Percentiles rank a stretch among this genome's conserved stretches.
Conservation (phyloP, 2,329 filamentous ascomycete species). For the Hyphodiscus sp. region DNA sequence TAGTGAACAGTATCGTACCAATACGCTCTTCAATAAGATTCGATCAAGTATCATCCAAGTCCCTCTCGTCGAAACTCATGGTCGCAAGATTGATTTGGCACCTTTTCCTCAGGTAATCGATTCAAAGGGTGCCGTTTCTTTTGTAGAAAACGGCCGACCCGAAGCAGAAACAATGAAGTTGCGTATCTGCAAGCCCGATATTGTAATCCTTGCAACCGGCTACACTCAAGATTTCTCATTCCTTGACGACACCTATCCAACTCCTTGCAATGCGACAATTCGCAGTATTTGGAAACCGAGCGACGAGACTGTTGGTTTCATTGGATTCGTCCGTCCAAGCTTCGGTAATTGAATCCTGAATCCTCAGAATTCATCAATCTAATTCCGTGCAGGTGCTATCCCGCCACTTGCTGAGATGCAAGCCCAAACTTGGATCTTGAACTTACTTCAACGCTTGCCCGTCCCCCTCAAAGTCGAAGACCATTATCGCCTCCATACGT, state of each 20-base stretch:
- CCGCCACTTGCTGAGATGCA: conserved; percentile 44
- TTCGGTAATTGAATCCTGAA: conserved; percentile 27
- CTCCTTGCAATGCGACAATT: conserved; percentile 42
- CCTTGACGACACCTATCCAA: conserved; percentile 35
- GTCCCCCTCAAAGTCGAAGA: conserved; percentile 30
- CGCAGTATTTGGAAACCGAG: conserved; percentile 43
- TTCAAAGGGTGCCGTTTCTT: conserved; percentile 32
- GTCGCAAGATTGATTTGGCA: conserved; percentile 37
- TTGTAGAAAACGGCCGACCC: conserved; percentile 28
- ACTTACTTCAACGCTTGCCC: conserved; percentile 32
- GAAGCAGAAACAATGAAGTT: conserved; percentile 26
- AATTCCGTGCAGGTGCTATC: conserved; percentile 32
- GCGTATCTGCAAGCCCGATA: conserved; percentile 33
- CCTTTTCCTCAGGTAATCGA: conserved; percentile 38
- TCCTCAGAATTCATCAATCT: not conserved
- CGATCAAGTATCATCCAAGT: conserved; percentile 35
- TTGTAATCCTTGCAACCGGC: conserved; percentile 42
- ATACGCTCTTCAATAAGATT: conserved; percentile 30
- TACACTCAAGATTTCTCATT: conserved; percentile 39
- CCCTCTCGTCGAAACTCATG: conserved; percentile 33
- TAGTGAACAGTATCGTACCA: conserved; percentile 30
- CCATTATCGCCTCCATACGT: conserved; percentile 35
- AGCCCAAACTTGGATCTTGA: conserved; percentile 41
- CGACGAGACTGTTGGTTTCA: conserved; percentile 37
- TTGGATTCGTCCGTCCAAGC: conserved; percentile 41